phyloP scores from a whole-genome alignment of 305 asterid species.

The Fraxinus platypoda region DNA sequence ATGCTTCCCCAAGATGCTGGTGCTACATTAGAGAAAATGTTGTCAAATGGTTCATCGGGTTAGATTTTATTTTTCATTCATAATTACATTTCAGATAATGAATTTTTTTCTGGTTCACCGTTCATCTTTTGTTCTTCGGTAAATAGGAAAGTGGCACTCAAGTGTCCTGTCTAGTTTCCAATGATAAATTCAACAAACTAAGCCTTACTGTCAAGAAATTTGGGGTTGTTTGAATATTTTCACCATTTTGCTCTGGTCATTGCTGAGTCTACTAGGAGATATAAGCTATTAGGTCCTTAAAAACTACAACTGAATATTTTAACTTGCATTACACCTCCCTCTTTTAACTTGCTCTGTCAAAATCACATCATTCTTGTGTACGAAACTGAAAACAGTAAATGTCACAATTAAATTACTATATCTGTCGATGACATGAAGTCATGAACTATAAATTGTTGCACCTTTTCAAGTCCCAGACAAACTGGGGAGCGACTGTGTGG shows the following conservation, averaged over 20 bases:
- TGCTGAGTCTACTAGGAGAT: background rate
- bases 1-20: constrained; percentile 96
- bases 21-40: constrained; percentile 58
- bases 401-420: background rate
- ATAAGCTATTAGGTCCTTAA: background rate
- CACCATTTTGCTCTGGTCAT: background rate
- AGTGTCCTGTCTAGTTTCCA: background rate
- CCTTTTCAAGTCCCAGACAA: background rate
- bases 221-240: background rate
- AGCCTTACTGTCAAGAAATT: background rate
- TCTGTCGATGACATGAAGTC: background rate
- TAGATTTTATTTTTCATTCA: constrained; percentile 23
- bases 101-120: background rate
- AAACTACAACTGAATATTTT: background rate
- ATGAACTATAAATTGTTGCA: background rate
- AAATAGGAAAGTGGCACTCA: background rate
- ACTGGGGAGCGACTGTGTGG: background rate
- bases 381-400: background rate
- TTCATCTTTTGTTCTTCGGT: background rate
- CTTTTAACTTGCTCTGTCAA: background rate
- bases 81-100: background rate
- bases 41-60: constrained; percentile 81
- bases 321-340: background rate
- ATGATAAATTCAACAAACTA: background rate
- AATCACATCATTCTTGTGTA: background rate